Evolutionary conservation across 495 filamentous ascomycete genomes (phyloP).

Genomic region (Cudoniella acicularis): DNA sequence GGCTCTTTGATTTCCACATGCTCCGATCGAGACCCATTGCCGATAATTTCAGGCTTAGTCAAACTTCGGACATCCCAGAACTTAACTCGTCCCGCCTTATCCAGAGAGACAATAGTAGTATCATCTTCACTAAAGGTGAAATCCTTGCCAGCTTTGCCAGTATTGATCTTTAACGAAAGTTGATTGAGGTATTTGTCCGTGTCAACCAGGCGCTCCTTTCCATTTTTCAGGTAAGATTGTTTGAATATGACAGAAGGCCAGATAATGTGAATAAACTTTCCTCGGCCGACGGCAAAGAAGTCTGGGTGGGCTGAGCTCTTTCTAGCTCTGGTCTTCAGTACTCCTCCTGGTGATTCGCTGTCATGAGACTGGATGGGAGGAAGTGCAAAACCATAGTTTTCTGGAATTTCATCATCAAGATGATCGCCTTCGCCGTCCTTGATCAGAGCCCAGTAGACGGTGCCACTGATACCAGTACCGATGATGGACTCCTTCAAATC

Average conservation of each 20-base stretch:
- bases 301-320: slow-evolving; percentile 82
- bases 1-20: slow-evolving; percentile 70
- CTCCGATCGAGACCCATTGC: slow-evolving; percentile 11
- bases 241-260: slow-evolving; percentile 73
- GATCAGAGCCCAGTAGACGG: slow-evolving; percentile 87
- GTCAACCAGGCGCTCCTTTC: slow-evolving; percentile 70
- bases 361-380: slow-evolving; percentile 73
- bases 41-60: slow-evolving; percentile 50
- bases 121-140: slow-evolving; percentile 98
- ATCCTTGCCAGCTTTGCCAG: slow-evolving; percentile 97
- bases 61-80: slow-evolving; percentile 94
- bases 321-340: slow-evolving; percentile 92
- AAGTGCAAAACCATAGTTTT: slow-evolving; percentile 75
- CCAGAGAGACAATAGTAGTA: slow-evolving; percentile 86
- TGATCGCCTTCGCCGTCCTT: slow-evolving; percentile 63
- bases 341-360: slow-evolving; percentile 78
- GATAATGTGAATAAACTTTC: slow-evolving; percentile 91
- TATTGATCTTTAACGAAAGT: slow-evolving; percentile 85
- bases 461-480: slow-evolving; percentile 87
- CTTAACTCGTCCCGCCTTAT: slow-evolving; percentile 90
- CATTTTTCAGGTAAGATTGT: slow-evolving; percentile 64
- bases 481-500: slow-evolving; percentile 71
- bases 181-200: slow-evolving; percentile 82
- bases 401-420: slow-evolving; percentile 63
- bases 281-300: slow-evolving; percentile 90